Conservation (phyloP, 1,139 yeast genomes). For the Lodderomyces pseudojiufengensis region DNA sequence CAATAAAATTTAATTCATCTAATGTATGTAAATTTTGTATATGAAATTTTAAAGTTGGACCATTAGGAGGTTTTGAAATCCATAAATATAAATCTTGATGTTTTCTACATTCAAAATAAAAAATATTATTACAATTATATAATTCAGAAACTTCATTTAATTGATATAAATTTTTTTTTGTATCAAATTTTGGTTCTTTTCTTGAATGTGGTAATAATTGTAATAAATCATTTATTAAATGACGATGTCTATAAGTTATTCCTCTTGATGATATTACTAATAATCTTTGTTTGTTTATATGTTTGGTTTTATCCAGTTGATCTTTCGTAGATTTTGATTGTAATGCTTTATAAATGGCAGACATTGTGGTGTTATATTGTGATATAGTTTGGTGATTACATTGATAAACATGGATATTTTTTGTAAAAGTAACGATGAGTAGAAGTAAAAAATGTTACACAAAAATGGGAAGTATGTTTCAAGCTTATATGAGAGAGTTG, state of each 20-base stretch:
- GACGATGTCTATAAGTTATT: conserved; percentile 92
- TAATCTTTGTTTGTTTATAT: conserved; percentile 75
- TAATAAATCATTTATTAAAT: conserved; percentile 77
- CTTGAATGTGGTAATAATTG: conserved; percentile 89
- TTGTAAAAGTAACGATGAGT: conserved; percentile 2
- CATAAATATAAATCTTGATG: conserved; percentile 94
- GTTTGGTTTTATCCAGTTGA: conserved; percentile 46
- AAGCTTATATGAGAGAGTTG: too few relatives aligned
- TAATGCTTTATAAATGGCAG: conserved; percentile 67
- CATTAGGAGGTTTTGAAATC: conserved; percentile 96
- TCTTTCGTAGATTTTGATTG: conserved; percentile 47
- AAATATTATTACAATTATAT: conserved; percentile 92
- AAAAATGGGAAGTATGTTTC: too few relatives aligned
- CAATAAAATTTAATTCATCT: conserved; percentile 94
- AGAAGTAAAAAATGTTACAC: conserved; percentile 5
- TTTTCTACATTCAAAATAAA: conserved; percentile 94
- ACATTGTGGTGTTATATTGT: conserved; percentile 32
- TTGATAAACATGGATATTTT: too few relatives aligned
- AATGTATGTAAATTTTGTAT: conserved; percentile 93
- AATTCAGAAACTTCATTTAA: conserved; percentile 94
- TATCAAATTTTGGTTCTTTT: conserved; percentile 94
- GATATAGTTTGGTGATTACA: neutral
- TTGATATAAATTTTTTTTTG: conserved; percentile 83
- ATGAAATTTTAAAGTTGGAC: conserved; percentile 93
- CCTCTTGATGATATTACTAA: conserved; percentile 92